phyloP scores from a whole-genome alignment of 352 stramenopile species.

The Phytophthora brassicae region DNA sequence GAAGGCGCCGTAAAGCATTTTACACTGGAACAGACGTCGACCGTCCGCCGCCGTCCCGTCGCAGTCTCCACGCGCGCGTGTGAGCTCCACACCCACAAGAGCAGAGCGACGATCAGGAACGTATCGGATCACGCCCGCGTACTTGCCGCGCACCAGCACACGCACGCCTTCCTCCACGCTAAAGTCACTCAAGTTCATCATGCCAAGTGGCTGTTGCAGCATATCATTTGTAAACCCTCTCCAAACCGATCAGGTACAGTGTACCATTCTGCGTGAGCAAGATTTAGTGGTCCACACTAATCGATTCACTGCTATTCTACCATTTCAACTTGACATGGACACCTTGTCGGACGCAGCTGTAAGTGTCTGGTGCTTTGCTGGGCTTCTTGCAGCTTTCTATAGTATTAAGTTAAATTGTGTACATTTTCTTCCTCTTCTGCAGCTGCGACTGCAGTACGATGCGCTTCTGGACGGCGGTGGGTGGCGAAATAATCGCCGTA shows the following conservation, averaged over 20 bases:
- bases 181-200: slow-evolving; percentile 5
- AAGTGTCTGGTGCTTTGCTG: neutral
- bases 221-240: too few species aligned
- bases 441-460: slow-evolving; percentile 27
- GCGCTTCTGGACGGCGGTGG: slow-evolving; percentile 21
- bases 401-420: too few species aligned
- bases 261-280: too few species aligned
- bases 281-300: neutral
- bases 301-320: neutral
- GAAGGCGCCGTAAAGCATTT: slow-evolving; percentile 80
- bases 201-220: neutral
- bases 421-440: too few species aligned
- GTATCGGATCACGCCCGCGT: slow-evolving; percentile 78
- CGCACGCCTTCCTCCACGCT: slow-evolving; percentile 35
- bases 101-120: slow-evolving; percentile 51
- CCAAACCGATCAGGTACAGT: too few species aligned
- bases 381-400: neutral
- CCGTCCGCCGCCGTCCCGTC: slow-evolving; percentile 73
- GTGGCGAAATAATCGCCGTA: too few species aligned
- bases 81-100: slow-evolving; percentile 86
- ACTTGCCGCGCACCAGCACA: slow-evolving; percentile 81
- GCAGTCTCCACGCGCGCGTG: slow-evolving; percentile 70
- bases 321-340: neutral
- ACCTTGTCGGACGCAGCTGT: neutral
- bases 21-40: slow-evolving; percentile 81